Base-by-base conservation (phyloP, 352 stramenopile species). In the Discostella stelligera region DNA sequence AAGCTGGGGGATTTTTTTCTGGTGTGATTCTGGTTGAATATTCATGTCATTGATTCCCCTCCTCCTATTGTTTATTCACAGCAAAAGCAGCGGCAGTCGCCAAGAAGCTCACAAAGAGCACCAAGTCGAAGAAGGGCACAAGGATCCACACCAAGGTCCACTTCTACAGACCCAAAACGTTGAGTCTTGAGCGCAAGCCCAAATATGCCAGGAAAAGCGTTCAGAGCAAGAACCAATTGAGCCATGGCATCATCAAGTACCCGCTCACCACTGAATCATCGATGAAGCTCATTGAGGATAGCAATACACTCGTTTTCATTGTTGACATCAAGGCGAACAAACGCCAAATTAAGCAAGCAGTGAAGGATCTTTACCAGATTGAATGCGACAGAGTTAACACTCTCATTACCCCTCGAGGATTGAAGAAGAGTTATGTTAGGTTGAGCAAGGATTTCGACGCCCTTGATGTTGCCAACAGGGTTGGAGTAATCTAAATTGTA, bases 201-300 rank as follows among this genome's bases (percentile, higher is more conserved):
- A 98, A 97, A 85, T 99, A 99, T 87, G 88, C 93, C n/a, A 89
- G 85, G 80, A 98, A 98, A 90, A 87, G 94, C 73, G 91, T 97
- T 39, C 94, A 95, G 25, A 95, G 80, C 86, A 95, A 96, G 90
- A 97, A 93, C 87, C 97, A 97, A 82, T 90, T 99, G 76, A 96
- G 99, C 91, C 98, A 98, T 92, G 94, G 95, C 87, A 97, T 99
- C 83, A 98, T 99, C 91, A 99, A 99, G 94, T 96, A 97, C 72
- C 98, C 98, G 46, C 89, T 99, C 59, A 99, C 97, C 64, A 99
- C 97, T 41, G 97, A 99, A 90, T 98, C 96, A 82, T 98, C 97
- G 70, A 99, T 99, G 97, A 99, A 99, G 93, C 98, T 99, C 90
- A 99, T 99, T 79, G 98, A 99, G 84, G 97, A 99, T 90, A 97